phyloP scores from a whole-genome alignment of 2,329 filamentous ascomycete genomes.

The Aspergillus terreus region DNA sequence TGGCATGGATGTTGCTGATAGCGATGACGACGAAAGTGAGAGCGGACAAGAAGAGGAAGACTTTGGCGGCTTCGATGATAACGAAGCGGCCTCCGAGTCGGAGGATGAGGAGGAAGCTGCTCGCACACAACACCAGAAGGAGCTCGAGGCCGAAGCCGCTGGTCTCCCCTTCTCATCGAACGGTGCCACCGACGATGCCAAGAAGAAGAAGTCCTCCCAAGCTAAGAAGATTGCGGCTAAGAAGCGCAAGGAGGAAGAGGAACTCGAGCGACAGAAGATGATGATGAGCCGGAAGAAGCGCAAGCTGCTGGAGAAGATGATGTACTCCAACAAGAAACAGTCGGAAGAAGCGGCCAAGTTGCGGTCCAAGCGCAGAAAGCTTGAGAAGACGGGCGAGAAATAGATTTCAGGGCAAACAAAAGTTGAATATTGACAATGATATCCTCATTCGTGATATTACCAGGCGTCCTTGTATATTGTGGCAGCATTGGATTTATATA shows the following conservation, averaged over 20 bases:
- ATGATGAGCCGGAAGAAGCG: constrained; percentile 99
- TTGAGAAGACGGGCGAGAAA: constrained; percentile 59
- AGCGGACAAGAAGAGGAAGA: constrained; percentile 39
- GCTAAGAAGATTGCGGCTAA: constrained; percentile 66
- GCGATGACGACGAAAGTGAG: constrained; percentile 44
- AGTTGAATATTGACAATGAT: constrained; percentile 23
- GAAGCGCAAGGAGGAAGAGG: constrained; percentile 70
- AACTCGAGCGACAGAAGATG: constrained; percentile 88
- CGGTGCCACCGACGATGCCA: constrained; percentile 54
- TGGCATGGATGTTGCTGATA: constrained; percentile 49
- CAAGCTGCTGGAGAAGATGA: constrained; percentile 96
- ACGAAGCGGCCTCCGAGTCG: constrained; percentile 44
- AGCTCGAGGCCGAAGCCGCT: constrained; percentile 87
- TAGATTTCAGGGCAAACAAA: constrained; percentile 17
- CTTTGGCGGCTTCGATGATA: constrained; percentile 51
- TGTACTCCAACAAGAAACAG: constrained; percentile 90
- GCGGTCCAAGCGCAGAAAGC: constrained; percentile 81
- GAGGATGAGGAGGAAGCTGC: constrained; percentile 60
- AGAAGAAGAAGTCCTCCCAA: constrained; percentile 67
- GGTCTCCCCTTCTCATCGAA: constrained; percentile 54
- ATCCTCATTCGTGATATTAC: constrained; percentile 19
- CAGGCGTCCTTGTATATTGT: constrained; percentile 16
- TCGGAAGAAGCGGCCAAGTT: constrained; percentile 85
- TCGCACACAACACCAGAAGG: constrained; percentile 72
- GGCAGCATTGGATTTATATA: constrained; percentile 11